Conservation (phyloP, 768 basidiomycete genomes). For the Pholiota conissans region DNA sequence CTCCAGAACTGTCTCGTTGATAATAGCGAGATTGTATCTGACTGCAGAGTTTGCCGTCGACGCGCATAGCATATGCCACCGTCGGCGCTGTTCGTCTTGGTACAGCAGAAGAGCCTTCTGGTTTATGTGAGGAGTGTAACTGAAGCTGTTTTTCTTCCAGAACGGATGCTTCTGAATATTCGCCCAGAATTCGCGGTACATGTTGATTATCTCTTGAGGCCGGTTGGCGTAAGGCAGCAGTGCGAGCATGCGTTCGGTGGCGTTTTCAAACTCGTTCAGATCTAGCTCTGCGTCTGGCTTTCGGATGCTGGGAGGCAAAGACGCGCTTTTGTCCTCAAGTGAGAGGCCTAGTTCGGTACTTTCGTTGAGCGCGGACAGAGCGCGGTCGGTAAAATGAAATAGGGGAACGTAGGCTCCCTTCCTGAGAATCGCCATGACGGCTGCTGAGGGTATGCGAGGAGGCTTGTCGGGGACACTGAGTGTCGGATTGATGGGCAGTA, state of each 20-base stretch:
- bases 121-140: too few relatives aligned
- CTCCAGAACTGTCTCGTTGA: background rate
- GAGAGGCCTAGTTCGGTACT: background rate
- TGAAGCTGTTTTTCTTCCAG: too few relatives aligned
- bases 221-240: too few relatives aligned
- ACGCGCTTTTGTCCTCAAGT: background rate
- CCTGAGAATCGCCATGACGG: background rate
- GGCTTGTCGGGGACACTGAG: background rate
- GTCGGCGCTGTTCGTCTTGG: background rate
- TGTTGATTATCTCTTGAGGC: too few relatives aligned
- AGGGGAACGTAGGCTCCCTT: background rate
- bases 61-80: background rate
- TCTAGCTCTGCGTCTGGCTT: background rate
- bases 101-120: too few relatives aligned
- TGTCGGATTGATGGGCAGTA: background rate
- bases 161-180: too few relatives aligned
- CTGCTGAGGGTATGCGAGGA: background rate
- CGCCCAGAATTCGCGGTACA: too few relatives aligned
- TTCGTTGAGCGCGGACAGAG: background rate
- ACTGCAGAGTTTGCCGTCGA: background rate
- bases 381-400: background rate
- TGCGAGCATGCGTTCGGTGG: too few relatives aligned
- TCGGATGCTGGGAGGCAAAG: background rate
- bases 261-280: background rate
- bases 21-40: background rate